Conservation (phyloP, 176 grass and related monocot species). For the Phoenix dactylifera region DNA sequence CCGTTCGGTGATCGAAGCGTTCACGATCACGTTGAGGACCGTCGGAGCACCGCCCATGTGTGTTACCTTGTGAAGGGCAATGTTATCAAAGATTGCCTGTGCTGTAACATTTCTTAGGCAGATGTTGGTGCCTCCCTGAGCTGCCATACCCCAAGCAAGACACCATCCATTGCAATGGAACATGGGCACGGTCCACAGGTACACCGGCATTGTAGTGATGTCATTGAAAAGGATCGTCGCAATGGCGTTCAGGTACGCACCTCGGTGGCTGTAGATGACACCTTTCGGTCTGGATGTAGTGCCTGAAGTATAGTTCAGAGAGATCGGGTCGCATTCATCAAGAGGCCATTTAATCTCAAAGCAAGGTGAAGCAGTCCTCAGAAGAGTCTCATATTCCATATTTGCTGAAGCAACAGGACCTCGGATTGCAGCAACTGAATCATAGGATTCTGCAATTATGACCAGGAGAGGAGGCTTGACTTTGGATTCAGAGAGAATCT, state of each 20-base stretch:
- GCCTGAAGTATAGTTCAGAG: conserved; percentile 47
- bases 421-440: no score
- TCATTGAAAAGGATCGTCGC: conserved; percentile 33
- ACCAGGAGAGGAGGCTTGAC: conserved; percentile 10
- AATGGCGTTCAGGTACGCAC: conserved; percentile 48
- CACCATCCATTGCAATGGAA: conserved; percentile 60
- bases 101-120: conserved; percentile 31
- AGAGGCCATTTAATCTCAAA: conserved; percentile 40
- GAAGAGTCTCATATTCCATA: conserved; percentile 24
- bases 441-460: conserved; percentile 2
- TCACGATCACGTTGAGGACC: conserved; percentile 40
- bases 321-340: conserved; percentile 32
- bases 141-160: conserved; percentile 41
- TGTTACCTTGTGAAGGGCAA: conserved; percentile 30
- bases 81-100: conserved; percentile 29
- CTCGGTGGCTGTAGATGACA: conserved; percentile 53
- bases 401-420: neutral
- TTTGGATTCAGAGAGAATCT: neutral
- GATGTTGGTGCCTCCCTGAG: conserved; percentile 52
- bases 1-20: conserved; percentile 3
- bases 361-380: neutral
- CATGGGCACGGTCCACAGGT: conserved; percentile 55
- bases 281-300: conserved; percentile 44
- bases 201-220: conserved; percentile 30
- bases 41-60: conserved; percentile 43